Evolutionary conservation across 2,329 filamentous ascomycete species (phyloP).

Genomic region (Sarocladium oryzae): DNA sequence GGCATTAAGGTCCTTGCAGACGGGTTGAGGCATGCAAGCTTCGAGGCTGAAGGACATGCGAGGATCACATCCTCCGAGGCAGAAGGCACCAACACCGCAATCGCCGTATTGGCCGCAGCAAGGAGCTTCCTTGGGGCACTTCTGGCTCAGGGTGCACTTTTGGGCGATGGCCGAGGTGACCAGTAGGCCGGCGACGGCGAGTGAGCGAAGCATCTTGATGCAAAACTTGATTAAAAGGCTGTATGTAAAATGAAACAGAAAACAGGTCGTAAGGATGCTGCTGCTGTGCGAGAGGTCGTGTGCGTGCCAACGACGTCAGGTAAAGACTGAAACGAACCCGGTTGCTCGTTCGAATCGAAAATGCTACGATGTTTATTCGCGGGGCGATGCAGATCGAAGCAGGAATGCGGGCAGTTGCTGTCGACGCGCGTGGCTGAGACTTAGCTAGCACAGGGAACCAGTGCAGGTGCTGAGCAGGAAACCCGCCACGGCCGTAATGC

Average conservation of each 20-base stretch:
- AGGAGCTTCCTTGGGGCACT: conserved; percentile 66
- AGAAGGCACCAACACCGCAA: conserved; percentile 91
- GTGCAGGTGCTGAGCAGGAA: too few relatives aligned
- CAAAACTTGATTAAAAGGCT: not conserved
- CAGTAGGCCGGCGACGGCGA: conserved; percentile 24
- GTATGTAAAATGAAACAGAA: not conserved
- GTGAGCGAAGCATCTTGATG: conserved; percentile 26
- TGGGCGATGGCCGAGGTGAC: conserved; percentile 24
- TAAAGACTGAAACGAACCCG: not conserved
- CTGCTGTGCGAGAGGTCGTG: not conserved
- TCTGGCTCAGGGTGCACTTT: conserved; percentile 41
- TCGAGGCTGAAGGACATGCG: conserved; percentile 75
- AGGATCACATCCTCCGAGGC: conserved; percentile 90
- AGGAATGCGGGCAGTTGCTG: conserved; percentile 5
- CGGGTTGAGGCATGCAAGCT: conserved; percentile 76
- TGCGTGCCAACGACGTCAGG: not conserved
- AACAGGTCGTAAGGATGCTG: not conserved
- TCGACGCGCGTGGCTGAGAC: conserved; percentile 7
- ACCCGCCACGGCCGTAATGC: too few relatives aligned
- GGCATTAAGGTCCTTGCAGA: conserved; percentile 71
- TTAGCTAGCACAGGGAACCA: not conserved
- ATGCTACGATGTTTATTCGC: not conserved
- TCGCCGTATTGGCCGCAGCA: conserved; percentile 86
- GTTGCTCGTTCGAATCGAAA: not conserved
- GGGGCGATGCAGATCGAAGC: not conserved